phyloP scores from a whole-genome alignment of 1,284 basidiomycete genomes.

The Mixia osmundae region DNA sequence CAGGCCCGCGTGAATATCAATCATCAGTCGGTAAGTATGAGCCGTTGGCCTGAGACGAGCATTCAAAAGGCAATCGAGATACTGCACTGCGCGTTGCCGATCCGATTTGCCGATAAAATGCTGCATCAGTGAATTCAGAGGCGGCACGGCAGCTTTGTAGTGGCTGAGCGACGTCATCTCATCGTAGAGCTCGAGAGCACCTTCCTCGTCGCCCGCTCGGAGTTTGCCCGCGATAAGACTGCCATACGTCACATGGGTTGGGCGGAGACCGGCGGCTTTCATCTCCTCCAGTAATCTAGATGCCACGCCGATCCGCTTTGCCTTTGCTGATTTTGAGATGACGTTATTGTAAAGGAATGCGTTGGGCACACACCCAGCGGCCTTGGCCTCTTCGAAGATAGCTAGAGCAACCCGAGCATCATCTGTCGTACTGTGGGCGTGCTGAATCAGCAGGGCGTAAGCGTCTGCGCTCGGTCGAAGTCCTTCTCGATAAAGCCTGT shows the following conservation, averaged over 20 bases:
- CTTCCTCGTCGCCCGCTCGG: slow-evolving; percentile 65
- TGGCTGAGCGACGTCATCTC: slow-evolving; percentile 55
- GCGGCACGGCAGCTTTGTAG: slow-evolving; percentile 74
- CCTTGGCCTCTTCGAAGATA: slow-evolving; percentile 56
- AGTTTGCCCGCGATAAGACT: slow-evolving; percentile 47
- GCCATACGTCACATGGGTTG: slow-evolving; percentile 80
- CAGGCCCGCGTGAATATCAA: slow-evolving; percentile 72
- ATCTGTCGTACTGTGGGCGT: slow-evolving; percentile 76
- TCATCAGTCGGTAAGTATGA: slow-evolving; percentile 84
- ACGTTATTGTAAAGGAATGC: slow-evolving; percentile 84
- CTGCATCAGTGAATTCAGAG: slow-evolving; percentile 98
- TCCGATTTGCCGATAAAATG: slow-evolving; percentile 74
- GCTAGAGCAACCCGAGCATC: slow-evolving; percentile 65
- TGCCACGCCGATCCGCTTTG: slow-evolving; percentile 68
- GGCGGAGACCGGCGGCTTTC: slow-evolving; percentile 33
- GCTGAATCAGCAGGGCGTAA: slow-evolving; percentile 68
- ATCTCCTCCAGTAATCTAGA: slow-evolving; percentile 64
- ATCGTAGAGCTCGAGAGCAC: slow-evolving; percentile 57
- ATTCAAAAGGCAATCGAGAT: slow-evolving; percentile 43
- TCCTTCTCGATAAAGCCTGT: slow-evolving; percentile 50
- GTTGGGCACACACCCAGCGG: slow-evolving; percentile 45
- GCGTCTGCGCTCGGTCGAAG: slow-evolving; percentile 63
- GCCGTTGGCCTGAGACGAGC: slow-evolving; percentile 48
- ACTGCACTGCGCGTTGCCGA: slow-evolving; percentile 48
- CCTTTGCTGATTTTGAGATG: slow-evolving; percentile 79